Conservation (phyloP, 2,329 filamentous ascomycete genomes). For the Aspergillus tamarii region DNA sequence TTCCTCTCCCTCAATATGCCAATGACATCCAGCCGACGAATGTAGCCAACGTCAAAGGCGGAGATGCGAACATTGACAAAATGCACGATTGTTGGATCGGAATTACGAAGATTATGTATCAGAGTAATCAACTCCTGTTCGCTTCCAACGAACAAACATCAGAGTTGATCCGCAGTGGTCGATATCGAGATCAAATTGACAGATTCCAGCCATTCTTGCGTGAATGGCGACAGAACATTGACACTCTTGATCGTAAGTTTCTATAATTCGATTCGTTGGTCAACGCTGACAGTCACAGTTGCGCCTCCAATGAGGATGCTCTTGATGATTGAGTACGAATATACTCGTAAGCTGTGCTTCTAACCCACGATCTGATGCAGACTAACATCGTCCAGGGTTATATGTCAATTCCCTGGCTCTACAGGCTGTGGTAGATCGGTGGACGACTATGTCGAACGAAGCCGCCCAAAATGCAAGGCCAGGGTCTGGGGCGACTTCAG, state of each 20-base stretch:
- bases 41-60: conserved; percentile 31
- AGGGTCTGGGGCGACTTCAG: conserved; percentile 31
- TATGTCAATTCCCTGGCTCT: conserved; percentile 94
- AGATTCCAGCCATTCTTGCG: conserved; percentile 78
- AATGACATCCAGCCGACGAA: conserved; percentile 40
- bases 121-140: conserved; percentile 87
- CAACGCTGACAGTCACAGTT: conserved; percentile 41
- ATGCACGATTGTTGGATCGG: conserved; percentile 87
- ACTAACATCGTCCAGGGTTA: conserved; percentile 47
- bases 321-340: conserved; percentile 91
- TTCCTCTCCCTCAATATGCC: conserved; percentile 60
- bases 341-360: conserved; percentile 65
- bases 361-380: conserved; percentile 7
- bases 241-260: conserved; percentile 65
- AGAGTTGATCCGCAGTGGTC: conserved; percentile 81
- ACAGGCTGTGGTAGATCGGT: conserved; percentile 92
- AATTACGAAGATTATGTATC: conserved; percentile 89
- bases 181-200: conserved; percentile 79
- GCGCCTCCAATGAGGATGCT: conserved; percentile 69
- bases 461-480: conserved; percentile 35
- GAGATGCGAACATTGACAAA: conserved; percentile 53
- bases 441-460: conserved; percentile 68
- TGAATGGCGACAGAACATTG: conserved; percentile 81
- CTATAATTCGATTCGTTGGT: neutral
- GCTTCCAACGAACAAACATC: conserved; percentile 84